Evolutionary conservation across 1,139 yeast genomes (phyloP), one percentile per base, ranked within the genome.

Genomic region (Geotrichum cucujoidarum): DNA sequence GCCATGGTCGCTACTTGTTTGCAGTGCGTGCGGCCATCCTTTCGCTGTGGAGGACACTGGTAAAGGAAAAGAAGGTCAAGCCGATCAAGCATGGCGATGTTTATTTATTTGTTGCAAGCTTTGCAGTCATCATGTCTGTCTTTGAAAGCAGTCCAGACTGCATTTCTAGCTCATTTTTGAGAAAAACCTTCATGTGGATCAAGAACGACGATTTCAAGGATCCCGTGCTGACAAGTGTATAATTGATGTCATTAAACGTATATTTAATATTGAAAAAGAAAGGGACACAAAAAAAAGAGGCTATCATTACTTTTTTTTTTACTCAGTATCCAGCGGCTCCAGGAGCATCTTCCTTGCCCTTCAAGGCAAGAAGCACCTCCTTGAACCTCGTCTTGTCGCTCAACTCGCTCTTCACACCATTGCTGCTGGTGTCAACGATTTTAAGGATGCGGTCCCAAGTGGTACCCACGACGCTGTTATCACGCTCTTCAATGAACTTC

Each of bases 391-490:
- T 70, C 68, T 85, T 83, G 66, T 86, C 90, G 63, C 83, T 73
- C 43, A 65, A 69, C 50, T 73, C 76, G 18, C 74, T 71, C 49
- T 65, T 65, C 35, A 72, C 65, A 10, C 74, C 64, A 53, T 62
- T 66, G 53, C 72, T 74, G 2, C 71, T 63, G 32, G 64, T 58
- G 41, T 77, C 80, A 50, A 79, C 69, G 50, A 80, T 66, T 57
- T 76, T 75, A 42, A 72, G 64, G 38, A 75, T 88, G 60, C 96
- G 78, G 61, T 89, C 95, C 98, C 98, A 94, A 53, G 90, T 81
- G 30, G 95, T 83, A 30, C 73, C 72, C 29, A 73, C 66, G 61
- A 84, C 81, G 64, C 85, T 87, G 34, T 77, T 77, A 63, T 90
- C 97, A 63, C 95, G 81, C 62, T 85, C 81, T 52, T 76, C 80